phyloP scores from a whole-genome alignment of 2,329 filamentous ascomycete genomes.

The Leptographium radiaticola region DNA sequence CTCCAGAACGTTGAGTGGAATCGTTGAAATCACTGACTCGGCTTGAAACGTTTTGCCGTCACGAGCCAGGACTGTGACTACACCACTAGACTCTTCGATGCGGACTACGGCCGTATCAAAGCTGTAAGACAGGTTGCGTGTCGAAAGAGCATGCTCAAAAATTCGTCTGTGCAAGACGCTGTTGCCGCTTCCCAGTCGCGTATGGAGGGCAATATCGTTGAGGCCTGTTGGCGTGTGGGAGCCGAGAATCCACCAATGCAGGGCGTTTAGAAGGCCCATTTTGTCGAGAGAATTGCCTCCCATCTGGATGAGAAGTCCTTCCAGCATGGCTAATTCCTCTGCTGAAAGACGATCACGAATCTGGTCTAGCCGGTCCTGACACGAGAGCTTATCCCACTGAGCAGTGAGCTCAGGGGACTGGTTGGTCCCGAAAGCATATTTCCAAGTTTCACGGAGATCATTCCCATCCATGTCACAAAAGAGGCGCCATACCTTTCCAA shows the following conservation, averaged over 20 bases:
- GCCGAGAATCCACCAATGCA: not conserved
- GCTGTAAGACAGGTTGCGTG: not conserved
- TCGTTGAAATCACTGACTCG: not conserved
- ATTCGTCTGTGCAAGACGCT: not conserved
- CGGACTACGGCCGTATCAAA: not conserved
- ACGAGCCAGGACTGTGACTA: not conserved
- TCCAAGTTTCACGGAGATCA: not conserved
- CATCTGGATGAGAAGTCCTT: not conserved
- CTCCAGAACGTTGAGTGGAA: not conserved
- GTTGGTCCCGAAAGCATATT: not conserved
- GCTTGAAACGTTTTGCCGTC: not conserved
- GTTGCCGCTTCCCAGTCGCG: not conserved
- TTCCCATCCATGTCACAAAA: not conserved
- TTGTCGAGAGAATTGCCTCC: not conserved
- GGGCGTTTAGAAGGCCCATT: not conserved
- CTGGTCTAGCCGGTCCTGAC: not conserved
- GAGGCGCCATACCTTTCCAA: not conserved
- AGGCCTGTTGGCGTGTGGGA: not conserved
- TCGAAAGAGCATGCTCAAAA: not conserved
- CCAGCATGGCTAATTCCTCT: not conserved
- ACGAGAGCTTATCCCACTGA: not conserved
- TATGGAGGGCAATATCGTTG: not conserved
- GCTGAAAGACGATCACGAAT: not conserved
- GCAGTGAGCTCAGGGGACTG: not conserved
- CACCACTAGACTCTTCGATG: not conserved